Evolutionary conservation across 768 basidiomycete species (phyloP).

Genomic region (Paxillus ammoniavirescens): DNA sequence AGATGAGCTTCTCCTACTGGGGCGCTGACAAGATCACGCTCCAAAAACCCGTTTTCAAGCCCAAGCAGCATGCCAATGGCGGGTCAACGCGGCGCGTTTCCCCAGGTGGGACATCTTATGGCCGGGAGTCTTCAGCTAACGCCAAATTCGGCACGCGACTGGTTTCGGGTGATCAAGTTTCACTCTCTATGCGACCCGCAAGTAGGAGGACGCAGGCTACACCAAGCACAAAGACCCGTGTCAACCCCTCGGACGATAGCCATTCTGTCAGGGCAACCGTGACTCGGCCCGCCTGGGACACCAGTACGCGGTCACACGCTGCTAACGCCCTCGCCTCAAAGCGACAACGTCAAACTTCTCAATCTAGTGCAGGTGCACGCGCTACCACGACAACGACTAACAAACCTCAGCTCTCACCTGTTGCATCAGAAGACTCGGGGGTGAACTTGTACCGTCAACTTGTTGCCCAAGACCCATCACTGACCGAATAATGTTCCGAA

Average conservation of each 20-base stretch:
- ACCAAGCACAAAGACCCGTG: slow-evolving; percentile 41
- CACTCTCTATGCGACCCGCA: slow-evolving; percentile 49
- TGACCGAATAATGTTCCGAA: slow-evolving; percentile 39
- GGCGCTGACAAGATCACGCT: slow-evolving; percentile 89
- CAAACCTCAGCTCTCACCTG: slow-evolving; percentile 58
- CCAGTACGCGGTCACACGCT: slow-evolving; percentile 49
- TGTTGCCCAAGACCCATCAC: slow-evolving; percentile 70
- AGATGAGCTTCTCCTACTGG: slow-evolving; percentile 95
- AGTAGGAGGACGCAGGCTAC: slow-evolving; percentile 57
- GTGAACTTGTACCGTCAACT: slow-evolving; percentile 83
- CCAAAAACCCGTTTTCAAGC: slow-evolving; percentile 70
- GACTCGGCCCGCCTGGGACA: slow-evolving; percentile 73
- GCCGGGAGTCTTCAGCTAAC: slow-evolving; percentile 81
- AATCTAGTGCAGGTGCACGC: slow-evolving; percentile 60
- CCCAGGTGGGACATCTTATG: slow-evolving; percentile 56
- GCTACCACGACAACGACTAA: slow-evolving; percentile 35
- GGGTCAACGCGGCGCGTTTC: slow-evolving; percentile 37
- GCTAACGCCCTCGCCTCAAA: slow-evolving; percentile 41
- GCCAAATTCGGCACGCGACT: slow-evolving; percentile 91
- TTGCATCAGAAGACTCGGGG: slow-evolving; percentile 71
- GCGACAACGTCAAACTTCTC: slow-evolving; percentile 70
- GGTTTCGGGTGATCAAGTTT: slow-evolving; percentile 55
- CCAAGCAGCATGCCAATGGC: slow-evolving; percentile 33
- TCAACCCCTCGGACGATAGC: slow-evolving; percentile 61
- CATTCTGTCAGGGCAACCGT: slow-evolving; percentile 70